These are phyloP conservation scores for Camelina laxa DNA, from an alignment of 345 rosid species.

Conservation along the genomic window DNA sequence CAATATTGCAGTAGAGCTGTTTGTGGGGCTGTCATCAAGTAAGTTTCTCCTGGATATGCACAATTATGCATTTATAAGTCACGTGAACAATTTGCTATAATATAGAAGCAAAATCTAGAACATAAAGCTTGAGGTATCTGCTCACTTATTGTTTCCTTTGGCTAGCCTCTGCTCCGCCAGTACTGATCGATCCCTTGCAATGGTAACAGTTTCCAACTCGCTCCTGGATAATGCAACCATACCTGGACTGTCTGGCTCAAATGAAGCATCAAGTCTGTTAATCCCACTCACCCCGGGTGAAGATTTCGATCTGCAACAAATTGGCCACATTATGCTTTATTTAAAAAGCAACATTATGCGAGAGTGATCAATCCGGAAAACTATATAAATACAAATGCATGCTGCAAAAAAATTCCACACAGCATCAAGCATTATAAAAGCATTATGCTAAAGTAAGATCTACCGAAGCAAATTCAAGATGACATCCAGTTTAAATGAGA, in stretches of 20 bases:
- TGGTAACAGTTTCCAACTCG: conserved; percentile 61
- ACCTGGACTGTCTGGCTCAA: conserved; percentile 70
- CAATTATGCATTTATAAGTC: conserved; percentile 33
- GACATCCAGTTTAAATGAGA: background rate
- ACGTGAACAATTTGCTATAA: conserved; percentile 9
- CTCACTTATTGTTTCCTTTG: conserved; percentile 79
- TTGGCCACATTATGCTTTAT: background rate
- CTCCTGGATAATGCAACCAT: conserved; percentile 56
- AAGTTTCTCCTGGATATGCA: conserved; percentile 59
- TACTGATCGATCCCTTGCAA: conserved; percentile 61
- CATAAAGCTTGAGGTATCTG: conserved; percentile 19
- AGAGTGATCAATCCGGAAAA: conserved; percentile 4
- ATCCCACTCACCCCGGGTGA: conserved; percentile 64
- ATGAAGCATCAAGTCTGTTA: conserved; percentile 64
- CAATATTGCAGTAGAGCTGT: conserved; percentile 55
- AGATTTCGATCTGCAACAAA: conserved; percentile 68
- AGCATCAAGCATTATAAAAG: conserved; percentile 1
- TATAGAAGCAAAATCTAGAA: background rate
- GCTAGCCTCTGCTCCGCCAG: conserved; percentile 58
- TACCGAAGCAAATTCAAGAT: conserved; percentile 8
- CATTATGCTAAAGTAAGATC: background rate
- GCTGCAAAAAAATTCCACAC: conserved; percentile 19
- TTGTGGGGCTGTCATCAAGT: conserved; percentile 61
- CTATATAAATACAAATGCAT: conserved; percentile 15
- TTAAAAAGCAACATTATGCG: conserved; percentile 8